Base-by-base conservation (phyloP, 2,329 filamentous ascomycete species). In the Rosellinia necatrix region DNA sequence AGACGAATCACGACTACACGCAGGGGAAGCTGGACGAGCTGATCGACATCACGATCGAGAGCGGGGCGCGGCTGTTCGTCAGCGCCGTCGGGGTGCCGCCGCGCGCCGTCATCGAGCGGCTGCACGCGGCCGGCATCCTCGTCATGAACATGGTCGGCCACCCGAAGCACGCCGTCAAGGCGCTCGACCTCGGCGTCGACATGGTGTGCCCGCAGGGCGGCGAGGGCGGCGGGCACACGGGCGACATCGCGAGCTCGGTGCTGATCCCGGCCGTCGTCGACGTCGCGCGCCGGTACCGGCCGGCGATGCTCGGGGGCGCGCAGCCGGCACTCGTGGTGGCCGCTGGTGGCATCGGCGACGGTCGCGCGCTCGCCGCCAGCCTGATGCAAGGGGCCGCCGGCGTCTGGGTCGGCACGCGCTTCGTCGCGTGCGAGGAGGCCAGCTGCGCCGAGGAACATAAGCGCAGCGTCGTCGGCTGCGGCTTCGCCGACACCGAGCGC, bases 61-160 rank as follows among this genome's bases (percentile, higher is more conserved):
- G 90, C 64, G 89, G 90, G n/a, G 91, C 93, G 6, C 85, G 81
- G 69, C 76, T 97, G 44, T 97, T 97, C 70, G 91, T 97, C 37
- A 86, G 81, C 49, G 93, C 93, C 1, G 92, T 97, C 0, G 93
- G 93, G 7, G 88, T 97, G 19, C 93, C 93, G 13, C 91, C 92
- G 0, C 77, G 78, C 41, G 73, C 78, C 54, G 84, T 92, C 4
- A 88, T 97, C 54, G 85, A 90, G 64, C 77, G 85, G 41, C 79
- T 97, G 40, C 93, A 97, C 69, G 80, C 81, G 7, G 88, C 89
- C 0, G 90, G 89, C 0, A 89, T 97, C 35, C 71, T 96, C 56
- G 81, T 97, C 30, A 97, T 97, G 92, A 97, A 97, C 73, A 97
- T 97, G 92, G 92, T 97, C 17, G 93, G 93, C 0, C 90, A 92